Conservation (phyloP, 495 filamentous ascomycete genomes). For the Trichoderma asperelloides region DNA sequence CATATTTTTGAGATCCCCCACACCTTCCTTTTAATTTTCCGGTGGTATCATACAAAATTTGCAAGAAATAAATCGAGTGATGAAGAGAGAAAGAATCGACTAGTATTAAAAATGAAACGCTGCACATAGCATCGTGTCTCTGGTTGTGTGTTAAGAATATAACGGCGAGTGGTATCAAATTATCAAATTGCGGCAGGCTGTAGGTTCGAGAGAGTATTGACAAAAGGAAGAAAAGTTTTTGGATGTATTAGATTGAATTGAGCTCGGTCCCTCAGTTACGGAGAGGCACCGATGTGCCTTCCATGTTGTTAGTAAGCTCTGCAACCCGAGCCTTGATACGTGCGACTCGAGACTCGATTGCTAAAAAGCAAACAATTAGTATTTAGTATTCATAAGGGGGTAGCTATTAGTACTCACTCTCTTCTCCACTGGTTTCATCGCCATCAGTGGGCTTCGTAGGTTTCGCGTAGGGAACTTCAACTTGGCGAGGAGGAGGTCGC, state of each 20-base stretch:
- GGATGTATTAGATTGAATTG: neutral
- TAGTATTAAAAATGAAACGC: conserved; percentile 6
- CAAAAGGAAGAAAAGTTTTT: neutral
- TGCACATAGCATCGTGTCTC: neutral
- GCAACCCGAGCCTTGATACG: conserved; percentile 97
- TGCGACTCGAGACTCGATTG: conserved; percentile 91
- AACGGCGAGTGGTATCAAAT: conserved; percentile 3
- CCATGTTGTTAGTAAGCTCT: conserved; percentile 80
- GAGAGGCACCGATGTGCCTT: conserved; percentile 23
- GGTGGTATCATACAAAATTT: neutral
- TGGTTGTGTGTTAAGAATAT: neutral
- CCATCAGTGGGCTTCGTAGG: conserved; percentile 46
- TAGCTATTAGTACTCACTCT: conserved; percentile 57
- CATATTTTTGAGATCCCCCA: neutral
- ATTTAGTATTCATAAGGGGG: neutral
- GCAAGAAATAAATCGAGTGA: neutral
- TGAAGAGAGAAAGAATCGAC: neutral
- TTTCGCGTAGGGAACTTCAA: conserved; percentile 53
- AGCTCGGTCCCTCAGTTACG: neutral
- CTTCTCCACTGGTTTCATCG: conserved; percentile 86
- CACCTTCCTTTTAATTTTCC: neutral
- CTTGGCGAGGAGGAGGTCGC: conserved; percentile 51
- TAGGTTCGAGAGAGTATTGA: neutral
- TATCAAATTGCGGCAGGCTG: neutral
- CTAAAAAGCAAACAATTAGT: conserved; percentile 38